These are phyloP conservation scores for Dalbergia cultrata DNA, from an alignment of 306 rosid species.

Conservation along the genomic window DNA sequence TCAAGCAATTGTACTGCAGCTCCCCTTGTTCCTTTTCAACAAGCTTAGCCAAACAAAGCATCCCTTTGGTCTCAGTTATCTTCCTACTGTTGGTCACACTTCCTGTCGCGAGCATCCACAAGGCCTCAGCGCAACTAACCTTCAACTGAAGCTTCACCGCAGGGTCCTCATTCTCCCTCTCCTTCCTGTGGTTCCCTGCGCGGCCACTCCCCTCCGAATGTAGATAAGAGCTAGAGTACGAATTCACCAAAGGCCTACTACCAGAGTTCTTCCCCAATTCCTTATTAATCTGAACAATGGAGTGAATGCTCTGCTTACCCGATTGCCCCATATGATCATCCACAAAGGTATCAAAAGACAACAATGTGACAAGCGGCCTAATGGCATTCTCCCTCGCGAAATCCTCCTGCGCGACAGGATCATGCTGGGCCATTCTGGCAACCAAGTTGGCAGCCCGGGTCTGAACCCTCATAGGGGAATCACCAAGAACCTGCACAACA, in stretches of 20 bases:
- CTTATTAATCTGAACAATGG: conserved; percentile 66
- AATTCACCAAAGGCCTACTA: conserved; percentile 37
- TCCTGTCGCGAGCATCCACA: conserved; percentile 83
- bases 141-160: conserved; percentile 66
- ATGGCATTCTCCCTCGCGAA: conserved; percentile 78
- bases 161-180: conserved; percentile 82
- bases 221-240: conserved; percentile 48
- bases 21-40: conserved; percentile 78
- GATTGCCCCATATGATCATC: conserved; percentile 54
- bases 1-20: conserved; percentile 77
- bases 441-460: conserved; percentile 62
- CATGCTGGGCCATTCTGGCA: conserved; percentile 75
- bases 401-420: conserved; percentile 68
- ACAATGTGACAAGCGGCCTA: conserved; percentile 67
- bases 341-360: conserved; percentile 63
- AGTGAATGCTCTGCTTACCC: conserved; percentile 73
- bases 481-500: conserved; percentile 67
- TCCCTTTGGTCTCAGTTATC: conserved; percentile 81
- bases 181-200: conserved; percentile 68
- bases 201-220: conserved; percentile 64
- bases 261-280: conserved; percentile 60
- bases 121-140: conserved; percentile 70
- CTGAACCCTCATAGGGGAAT: conserved; percentile 72
- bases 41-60: conserved; percentile 85
- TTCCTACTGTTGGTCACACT: conserved; percentile 74